Evolutionary conservation across 2,329 filamentous ascomycete species (phyloP).

Genomic region (Fusarium sp.): DNA sequence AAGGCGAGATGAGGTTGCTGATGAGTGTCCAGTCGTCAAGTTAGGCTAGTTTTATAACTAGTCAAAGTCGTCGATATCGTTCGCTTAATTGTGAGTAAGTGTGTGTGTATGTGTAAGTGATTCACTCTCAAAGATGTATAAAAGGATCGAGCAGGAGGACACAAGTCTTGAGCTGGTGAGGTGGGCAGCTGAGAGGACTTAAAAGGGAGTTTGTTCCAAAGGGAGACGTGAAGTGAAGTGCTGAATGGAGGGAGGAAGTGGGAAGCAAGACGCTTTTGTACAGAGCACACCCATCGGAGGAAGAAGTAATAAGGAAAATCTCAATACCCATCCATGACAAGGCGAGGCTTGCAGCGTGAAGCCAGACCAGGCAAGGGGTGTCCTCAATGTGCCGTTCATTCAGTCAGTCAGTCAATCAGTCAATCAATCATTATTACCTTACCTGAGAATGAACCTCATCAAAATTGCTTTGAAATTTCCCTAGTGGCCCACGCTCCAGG

Average conservation of each 20-base stretch:
- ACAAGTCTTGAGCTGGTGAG: background rate
- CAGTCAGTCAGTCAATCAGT: constrained; percentile 9
- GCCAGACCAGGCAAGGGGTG: constrained; percentile 27
- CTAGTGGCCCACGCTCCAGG: constrained; percentile 17
- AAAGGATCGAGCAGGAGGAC: constrained; percentile 3
- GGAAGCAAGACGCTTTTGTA: constrained; percentile 45
- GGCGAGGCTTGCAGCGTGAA: constrained; percentile 22
- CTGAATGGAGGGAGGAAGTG: constrained; percentile 33
- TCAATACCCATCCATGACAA: constrained; percentile 17
- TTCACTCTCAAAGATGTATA: constrained; percentile 26
- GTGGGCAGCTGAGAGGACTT: constrained; percentile 18
- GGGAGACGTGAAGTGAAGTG: constrained; percentile 38
- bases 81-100: constrained; percentile 19
- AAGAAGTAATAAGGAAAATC: constrained; percentile 31
- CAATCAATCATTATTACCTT: constrained; percentile 24
- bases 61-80: constrained; percentile 31
- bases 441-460: constrained; percentile 36
- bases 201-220: constrained; percentile 30
- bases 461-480: constrained; percentile 39
- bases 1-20: constrained; percentile 13
- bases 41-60: constrained; percentile 16
- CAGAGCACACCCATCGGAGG: constrained; percentile 16
- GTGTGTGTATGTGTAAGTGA: constrained; percentile 36
- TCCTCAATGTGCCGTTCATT: constrained; percentile 15
- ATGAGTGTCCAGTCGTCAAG: background rate